phyloP scores from a whole-genome alignment of 257 asterid species.

The Anisodus acutangulus region DNA sequence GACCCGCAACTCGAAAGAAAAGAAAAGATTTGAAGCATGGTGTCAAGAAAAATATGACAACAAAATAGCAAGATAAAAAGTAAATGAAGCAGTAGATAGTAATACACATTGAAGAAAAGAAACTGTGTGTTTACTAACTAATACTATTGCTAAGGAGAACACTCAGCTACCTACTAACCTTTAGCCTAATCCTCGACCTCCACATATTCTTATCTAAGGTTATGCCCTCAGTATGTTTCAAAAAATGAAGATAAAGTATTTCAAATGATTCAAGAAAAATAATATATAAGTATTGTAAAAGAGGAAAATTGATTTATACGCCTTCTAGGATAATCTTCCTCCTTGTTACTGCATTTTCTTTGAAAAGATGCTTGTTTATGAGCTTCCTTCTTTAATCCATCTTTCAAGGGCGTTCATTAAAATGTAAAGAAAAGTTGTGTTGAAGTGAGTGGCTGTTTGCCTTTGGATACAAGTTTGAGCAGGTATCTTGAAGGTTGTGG shows the following conservation, averaged over 20 bases:
- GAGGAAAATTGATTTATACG: not conserved
- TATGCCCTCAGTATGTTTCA: not conserved
- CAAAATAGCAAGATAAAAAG: no score
- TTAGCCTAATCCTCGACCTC: no score
- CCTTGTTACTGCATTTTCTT: not conserved
- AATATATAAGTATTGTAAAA: not conserved
- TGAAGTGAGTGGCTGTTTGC: not conserved
- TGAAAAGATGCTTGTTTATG: not conserved
- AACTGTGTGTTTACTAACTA: no score
- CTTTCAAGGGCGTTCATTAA: not conserved
- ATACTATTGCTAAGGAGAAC: no score
- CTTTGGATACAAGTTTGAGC: not conserved
- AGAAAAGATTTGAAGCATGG: no score
- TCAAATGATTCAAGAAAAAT: not conserved
- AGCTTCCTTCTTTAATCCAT: slow-evolving; percentile 3
- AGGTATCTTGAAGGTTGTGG: not conserved
- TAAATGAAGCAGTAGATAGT: no score
- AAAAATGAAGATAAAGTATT: not conserved
- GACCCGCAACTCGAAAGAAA: no score
- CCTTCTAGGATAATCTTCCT: not conserved
- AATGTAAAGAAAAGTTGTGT: not conserved
- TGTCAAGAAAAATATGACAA: no score
- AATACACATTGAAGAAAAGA: no score
- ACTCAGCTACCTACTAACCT: no score
- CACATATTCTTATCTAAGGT: no score